Evolutionary conservation across 1,139 yeast species (phyloP).

Genomic region (Blastobotrys petasosporus): DNA sequence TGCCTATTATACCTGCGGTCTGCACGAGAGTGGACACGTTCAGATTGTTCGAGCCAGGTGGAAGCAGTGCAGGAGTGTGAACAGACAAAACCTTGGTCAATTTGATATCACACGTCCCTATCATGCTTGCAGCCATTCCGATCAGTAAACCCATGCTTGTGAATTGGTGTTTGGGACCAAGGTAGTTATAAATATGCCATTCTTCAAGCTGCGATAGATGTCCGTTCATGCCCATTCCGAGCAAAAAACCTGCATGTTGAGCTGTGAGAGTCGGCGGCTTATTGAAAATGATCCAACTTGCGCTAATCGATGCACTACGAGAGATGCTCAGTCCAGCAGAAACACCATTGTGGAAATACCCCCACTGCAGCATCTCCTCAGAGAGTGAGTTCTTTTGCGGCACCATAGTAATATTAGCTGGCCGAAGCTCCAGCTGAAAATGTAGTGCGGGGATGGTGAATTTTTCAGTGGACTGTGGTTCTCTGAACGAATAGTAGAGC

Average conservation of each 20-base stretch:
- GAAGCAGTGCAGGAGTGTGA: slow-evolving; percentile 86
- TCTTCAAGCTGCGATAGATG: slow-evolving; percentile 80
- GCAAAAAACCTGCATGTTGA: slow-evolving; percentile 91
- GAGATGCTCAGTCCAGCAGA: slow-evolving; percentile 80
- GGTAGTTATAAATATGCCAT: slow-evolving; percentile 92
- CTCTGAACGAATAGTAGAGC: slow-evolving; percentile 59
- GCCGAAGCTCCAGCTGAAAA: slow-evolving; percentile 59
- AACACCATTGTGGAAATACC: slow-evolving; percentile 87
- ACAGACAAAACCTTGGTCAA: slow-evolving; percentile 87
- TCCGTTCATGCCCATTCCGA: slow-evolving; percentile 89
- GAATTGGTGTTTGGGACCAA: slow-evolving; percentile 82
- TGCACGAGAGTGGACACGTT: slow-evolving; percentile 82
- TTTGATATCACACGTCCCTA: slow-evolving; percentile 80
- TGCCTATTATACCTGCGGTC: slow-evolving; percentile 85
- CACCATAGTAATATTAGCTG: slow-evolving; percentile 60
- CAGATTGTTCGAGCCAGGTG: slow-evolving; percentile 84
- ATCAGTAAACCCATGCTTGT: slow-evolving; percentile 82
- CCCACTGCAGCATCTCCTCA: slow-evolving; percentile 62
- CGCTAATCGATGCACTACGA: slow-evolving; percentile 60
- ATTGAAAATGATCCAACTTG: slow-evolving; percentile 89
- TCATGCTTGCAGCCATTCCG: slow-evolving; percentile 89
- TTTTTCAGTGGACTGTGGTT: slow-evolving; percentile 78
- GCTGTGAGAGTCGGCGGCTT: slow-evolving; percentile 66
- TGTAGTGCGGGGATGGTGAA: slow-evolving; percentile 75
- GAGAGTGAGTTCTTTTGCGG: slow-evolving; percentile 52